These are phyloP conservation scores for Cladophialophora exuberans DNA, from an alignment of 2,329 filamentous ascomycete genomes.

Conservation along the genomic window DNA sequence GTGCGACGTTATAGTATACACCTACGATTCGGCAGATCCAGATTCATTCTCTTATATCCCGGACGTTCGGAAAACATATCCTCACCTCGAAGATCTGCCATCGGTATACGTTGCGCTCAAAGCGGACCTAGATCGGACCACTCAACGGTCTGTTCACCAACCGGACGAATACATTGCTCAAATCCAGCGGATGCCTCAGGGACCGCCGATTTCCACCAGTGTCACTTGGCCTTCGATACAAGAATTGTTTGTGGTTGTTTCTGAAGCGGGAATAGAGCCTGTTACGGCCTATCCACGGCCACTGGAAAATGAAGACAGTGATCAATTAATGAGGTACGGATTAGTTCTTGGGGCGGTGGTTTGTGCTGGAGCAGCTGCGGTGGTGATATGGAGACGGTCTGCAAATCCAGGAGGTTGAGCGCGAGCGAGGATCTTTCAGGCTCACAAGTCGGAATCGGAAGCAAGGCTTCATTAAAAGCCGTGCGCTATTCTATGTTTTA, in stretches of 20 bases:
- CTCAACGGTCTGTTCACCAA: constrained; percentile 87
- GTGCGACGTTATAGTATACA: constrained; percentile 92
- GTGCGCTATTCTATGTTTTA: too few relatives aligned
- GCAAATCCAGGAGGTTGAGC: constrained; percentile 11
- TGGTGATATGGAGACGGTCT: constrained; percentile 62
- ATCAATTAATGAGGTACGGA: constrained; percentile 80
- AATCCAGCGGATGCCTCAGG: constrained; percentile 73
- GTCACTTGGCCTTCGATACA: constrained; percentile 93
- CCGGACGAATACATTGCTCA: constrained; percentile 87
- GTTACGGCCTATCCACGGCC: constrained; percentile 85
- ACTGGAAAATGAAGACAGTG: constrained; percentile 67
- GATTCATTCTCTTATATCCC: constrained; percentile 95
- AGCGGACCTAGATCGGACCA: constrained; percentile 93
- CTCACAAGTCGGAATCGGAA: background rate
- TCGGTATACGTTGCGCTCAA: constrained; percentile 92
- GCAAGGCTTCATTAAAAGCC: background rate
- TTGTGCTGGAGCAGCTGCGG: constrained; percentile 61
- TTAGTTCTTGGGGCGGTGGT: constrained; percentile 76
- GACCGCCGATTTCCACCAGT: constrained; percentile 84
- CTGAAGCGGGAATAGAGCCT: constrained; percentile 89
- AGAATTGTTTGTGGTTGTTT: constrained; percentile 88
- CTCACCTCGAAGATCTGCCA: constrained; percentile 84
- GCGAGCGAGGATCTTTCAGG: background rate
- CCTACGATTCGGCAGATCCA: constrained; percentile 95
- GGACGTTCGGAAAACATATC: constrained; percentile 74